Conservation (phyloP, 768 basidiomycete species). For the Suillus lakei region DNA sequence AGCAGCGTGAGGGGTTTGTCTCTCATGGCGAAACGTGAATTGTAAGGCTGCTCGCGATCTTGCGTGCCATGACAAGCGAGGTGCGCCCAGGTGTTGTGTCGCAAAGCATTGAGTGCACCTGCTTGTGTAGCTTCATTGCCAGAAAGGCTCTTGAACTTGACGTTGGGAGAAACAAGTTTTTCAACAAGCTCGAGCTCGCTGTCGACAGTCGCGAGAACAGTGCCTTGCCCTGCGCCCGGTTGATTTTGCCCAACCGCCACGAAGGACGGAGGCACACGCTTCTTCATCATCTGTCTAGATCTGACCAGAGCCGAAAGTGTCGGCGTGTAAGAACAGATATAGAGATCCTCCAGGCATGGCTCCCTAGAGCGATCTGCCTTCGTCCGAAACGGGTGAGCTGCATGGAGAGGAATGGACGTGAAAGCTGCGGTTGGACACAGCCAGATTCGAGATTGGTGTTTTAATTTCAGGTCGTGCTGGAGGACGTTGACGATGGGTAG, state of each 20-base stretch:
- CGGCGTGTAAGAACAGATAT: constrained; percentile 16
- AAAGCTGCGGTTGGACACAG: constrained; percentile 15
- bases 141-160: background rate
- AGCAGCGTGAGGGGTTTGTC: background rate
- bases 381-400: constrained; percentile 31
- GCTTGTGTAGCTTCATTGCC: background rate
- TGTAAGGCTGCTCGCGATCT: constrained; percentile 14
- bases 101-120: background rate
- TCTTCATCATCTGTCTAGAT: constrained; percentile 1
- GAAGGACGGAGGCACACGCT: background rate
- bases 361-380: too few relatives aligned
- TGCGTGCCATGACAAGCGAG: constrained; percentile 25
- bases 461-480: background rate
- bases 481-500: constrained; percentile 5
- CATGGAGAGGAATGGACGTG: constrained; percentile 17
- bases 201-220: background rate
- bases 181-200: constrained; percentile 19
- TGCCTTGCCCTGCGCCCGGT: constrained; percentile 5
- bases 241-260: constrained; percentile 10
- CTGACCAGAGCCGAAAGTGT: constrained; percentile 12
- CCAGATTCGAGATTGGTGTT: constrained; percentile 8
- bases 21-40: constrained; percentile 10
- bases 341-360: constrained; percentile 7
- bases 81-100: constrained; percentile 18
- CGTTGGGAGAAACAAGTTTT: constrained; percentile 21